These are phyloP conservation scores for Lophiostoma macrostomum DNA, from an alignment of 495 filamentous ascomycete species.

Conservation along the genomic window DNA sequence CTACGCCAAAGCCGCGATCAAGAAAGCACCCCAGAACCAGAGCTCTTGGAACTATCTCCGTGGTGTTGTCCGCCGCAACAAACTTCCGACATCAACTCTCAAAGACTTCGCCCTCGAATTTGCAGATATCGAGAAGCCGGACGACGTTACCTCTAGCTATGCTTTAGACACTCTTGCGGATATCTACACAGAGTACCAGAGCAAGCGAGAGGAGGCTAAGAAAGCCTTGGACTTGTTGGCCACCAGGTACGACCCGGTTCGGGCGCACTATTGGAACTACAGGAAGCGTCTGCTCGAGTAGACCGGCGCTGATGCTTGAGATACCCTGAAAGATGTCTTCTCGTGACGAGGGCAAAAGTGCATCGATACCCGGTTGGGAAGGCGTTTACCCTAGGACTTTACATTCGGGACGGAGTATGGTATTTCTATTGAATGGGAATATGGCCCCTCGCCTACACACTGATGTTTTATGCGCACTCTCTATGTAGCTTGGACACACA, in stretches of 20 bases:
- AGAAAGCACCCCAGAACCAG: conserved; percentile 84
- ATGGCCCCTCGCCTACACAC: too few species aligned
- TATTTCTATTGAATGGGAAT: not conserved
- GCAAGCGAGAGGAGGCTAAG: conserved; percentile 56
- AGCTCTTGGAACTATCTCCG: conserved; percentile 89
- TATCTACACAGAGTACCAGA: conserved; percentile 62
- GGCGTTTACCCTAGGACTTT: too few species aligned
- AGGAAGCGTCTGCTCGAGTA: conserved; percentile 51
- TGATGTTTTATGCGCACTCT: too few species aligned
- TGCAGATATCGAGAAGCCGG: conserved; percentile 50
- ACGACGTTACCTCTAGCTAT: conserved; percentile 55
- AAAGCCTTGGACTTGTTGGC: conserved; percentile 69
- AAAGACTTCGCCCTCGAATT: conserved; percentile 66
- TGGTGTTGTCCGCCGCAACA: conserved; percentile 66
- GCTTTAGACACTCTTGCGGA: conserved; percentile 90
- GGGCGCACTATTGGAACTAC: conserved; percentile 91
- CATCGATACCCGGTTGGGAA: conserved; percentile 28
- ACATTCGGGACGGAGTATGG: not conserved
- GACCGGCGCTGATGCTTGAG: not conserved
- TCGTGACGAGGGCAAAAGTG: not conserved
- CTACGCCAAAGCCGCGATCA: conserved; percentile 64
- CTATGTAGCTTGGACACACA: too few species aligned
- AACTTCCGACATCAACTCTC: conserved; percentile 54
- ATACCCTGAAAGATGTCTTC: not conserved
- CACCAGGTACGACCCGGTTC: conserved; percentile 84